Conservation (phyloP, 2,329 filamentous ascomycete genomes). For the Sarocladiaceae sp. region DNA sequence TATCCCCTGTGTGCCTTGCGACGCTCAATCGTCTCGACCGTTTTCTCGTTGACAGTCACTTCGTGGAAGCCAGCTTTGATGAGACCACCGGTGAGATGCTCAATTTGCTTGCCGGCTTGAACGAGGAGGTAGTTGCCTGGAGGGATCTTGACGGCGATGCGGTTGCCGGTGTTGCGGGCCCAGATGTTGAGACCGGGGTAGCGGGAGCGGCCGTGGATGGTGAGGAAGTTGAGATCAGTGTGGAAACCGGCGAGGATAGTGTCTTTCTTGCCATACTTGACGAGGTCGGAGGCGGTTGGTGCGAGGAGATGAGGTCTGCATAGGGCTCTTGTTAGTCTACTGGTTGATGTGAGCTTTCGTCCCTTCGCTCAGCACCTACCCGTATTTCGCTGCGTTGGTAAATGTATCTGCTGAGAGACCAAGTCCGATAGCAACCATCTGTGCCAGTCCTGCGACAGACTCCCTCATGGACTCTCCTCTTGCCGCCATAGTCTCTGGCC, state of each 20-base stretch:
- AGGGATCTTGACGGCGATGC: slow-evolving; percentile 56
- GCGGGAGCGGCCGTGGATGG: slow-evolving; percentile 59
- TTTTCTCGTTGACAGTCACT: slow-evolving; percentile 53
- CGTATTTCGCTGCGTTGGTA: slow-evolving; percentile 50
- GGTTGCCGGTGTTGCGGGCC: slow-evolving; percentile 58
- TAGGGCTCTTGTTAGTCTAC: background rate
- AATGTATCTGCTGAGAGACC: slow-evolving; percentile 50
- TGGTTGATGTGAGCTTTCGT: background rate
- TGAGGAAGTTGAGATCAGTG: slow-evolving; percentile 61
- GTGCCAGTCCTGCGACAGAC: slow-evolving; percentile 53
- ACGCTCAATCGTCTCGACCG: slow-evolving; percentile 40
- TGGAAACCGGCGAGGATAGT: slow-evolving; percentile 62
- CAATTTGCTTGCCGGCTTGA: slow-evolving; percentile 59
- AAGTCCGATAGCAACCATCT: slow-evolving; percentile 55
- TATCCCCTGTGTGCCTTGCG: slow-evolving; percentile 36
- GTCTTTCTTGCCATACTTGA: slow-evolving; percentile 46
- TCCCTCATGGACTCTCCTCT: slow-evolving; percentile 59
- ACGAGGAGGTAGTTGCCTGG: slow-evolving; percentile 54
- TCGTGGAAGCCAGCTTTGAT: slow-evolving; percentile 61
- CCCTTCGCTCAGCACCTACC: slow-evolving; percentile 29
- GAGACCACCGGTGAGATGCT: slow-evolving; percentile 57
- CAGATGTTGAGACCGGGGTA: slow-evolving; percentile 60
- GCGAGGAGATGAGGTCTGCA: slow-evolving; percentile 57
- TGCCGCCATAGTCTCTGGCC: slow-evolving; percentile 50
- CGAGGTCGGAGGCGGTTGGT: slow-evolving; percentile 55